Percentiles rank a stretch among this genome's conserved stretches.
phyloP scores from a whole-genome alignment of 768 basidiomycete species.

The Piloderma croceum region DNA sequence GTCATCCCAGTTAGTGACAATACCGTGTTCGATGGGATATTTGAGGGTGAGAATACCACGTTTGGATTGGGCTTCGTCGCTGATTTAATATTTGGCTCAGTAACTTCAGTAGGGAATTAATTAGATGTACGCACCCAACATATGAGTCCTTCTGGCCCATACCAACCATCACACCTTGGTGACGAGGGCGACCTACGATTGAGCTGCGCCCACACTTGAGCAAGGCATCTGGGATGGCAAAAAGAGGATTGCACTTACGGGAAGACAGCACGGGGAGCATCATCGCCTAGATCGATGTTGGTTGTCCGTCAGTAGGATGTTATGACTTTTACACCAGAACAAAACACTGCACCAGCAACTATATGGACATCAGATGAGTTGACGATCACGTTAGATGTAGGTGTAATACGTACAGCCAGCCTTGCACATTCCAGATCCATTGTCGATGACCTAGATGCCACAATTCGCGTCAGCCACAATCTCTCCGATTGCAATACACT shows the following conservation, averaged over 20 bases:
- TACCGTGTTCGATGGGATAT: slow-evolving; percentile 92
- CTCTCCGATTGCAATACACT: background rate
- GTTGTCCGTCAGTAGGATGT: too few species aligned
- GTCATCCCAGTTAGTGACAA: slow-evolving; percentile 98
- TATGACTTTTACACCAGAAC: slow-evolving; percentile 1
- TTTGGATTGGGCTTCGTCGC: slow-evolving; percentile 91
- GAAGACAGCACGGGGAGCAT: slow-evolving; percentile 90
- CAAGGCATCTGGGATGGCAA: slow-evolving; percentile 1
- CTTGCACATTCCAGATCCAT: slow-evolving; percentile 99
- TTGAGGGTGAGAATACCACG: slow-evolving; percentile 91
- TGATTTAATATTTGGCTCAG: slow-evolving; percentile 29
- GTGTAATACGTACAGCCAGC: slow-evolving; percentile 78
- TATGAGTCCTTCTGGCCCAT: slow-evolving; percentile 97
- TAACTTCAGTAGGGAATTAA: slow-evolving; percentile 19
- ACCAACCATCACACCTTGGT: slow-evolving; percentile 94
- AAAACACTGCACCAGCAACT: slow-evolving; percentile 56
- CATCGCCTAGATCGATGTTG: slow-evolving; percentile 62
- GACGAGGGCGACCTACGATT: slow-evolving; percentile 91
- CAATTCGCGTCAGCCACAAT: slow-evolving; percentile 1
- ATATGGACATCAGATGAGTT: slow-evolving; percentile 20
- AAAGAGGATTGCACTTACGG: slow-evolving; percentile 54
- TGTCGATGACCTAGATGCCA: slow-evolving; percentile 68
- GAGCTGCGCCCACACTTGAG: slow-evolving; percentile 42
- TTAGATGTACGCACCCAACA: slow-evolving; percentile 61
- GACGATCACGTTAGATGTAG: slow-evolving; percentile 5